Base-by-base conservation (phyloP, 2,329 filamentous ascomycete genomes). In the Fusarium mangiferae region DNA sequence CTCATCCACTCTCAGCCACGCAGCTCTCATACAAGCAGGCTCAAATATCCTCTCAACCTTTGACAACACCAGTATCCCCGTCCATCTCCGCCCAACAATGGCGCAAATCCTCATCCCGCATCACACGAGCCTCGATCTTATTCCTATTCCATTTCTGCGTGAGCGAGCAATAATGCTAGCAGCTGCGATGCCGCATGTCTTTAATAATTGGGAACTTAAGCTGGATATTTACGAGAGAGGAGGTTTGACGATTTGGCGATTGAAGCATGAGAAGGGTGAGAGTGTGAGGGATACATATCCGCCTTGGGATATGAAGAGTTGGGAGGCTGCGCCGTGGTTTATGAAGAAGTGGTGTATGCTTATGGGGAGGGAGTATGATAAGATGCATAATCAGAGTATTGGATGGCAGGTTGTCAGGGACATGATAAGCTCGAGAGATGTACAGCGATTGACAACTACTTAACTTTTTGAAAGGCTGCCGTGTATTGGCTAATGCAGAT, bases 311-410 rank as follows among this genome's bases (percentile, higher is more conserved):
- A 75, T 75, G 72, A 72, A 64, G 44, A 75, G 76, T 4, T 80
- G 78, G 78, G 76, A 80, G 30, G 78, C 77, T n/a, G 62, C 72
- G 4, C 75, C 75, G 5, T 80, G 78, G 78, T 80, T 80, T 33
- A 24, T 80, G 14, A 49, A 68, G 12, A 80, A 80, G 38, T 80
- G 78, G 78, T 70, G 72, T 17, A 48, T 74, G 42, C 62, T 74
- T 24, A 52, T 76, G 14, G 78, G 73, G 13, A 70, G 58, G 2
- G 70, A 78, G 9, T 65, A 72, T 7, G 69, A 75, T 7, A 54
- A 66, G 22, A 42, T 79, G 22, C 45, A 63, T 5, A 73, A 73
- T 17, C 77, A 79, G 33, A 78, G 77, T 17, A 54, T 65, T 18
- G 70, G 76, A 26, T 79, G 74, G 76, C 73, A 75, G 18, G 30